A percentile compares a stretch with the other conserved stretches of the same genome.
phyloP scores from a whole-genome alignment of 1,139 yeast species.

The Eremothecium gossypii region DNA sequence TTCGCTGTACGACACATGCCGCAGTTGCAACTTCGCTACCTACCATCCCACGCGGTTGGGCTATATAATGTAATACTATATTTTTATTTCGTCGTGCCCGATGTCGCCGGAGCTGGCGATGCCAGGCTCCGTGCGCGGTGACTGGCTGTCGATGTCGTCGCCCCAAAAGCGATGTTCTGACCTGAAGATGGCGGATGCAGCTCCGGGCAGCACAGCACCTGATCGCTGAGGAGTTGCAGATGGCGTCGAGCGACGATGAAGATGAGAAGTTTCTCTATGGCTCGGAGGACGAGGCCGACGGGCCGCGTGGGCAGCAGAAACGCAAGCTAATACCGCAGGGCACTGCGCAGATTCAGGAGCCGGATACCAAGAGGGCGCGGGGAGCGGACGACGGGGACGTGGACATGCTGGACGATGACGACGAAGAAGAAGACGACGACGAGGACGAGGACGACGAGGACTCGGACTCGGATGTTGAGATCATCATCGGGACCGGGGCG shows the following conservation, averaged over 20 bases:
- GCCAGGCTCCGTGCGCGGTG: no score
- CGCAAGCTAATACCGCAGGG: slow-evolving; percentile 20
- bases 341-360: slow-evolving; percentile 13
- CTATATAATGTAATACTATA: no score
- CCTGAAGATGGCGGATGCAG: no score
- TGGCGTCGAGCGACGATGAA: slow-evolving; percentile 43
- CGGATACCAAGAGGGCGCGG: slow-evolving; percentile 12
- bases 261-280: slow-evolving; percentile 86
- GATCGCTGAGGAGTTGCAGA: slow-evolving; percentile 4
- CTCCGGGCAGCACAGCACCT: no score
- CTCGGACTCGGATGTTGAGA: slow-evolving; percentile 54
- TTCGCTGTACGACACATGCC: no score
- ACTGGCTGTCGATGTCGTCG: no score
- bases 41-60: no score
- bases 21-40: no score
- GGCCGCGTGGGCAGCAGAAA: slow-evolving; percentile 19
- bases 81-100: no score
- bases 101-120: no score
- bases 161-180: no score
- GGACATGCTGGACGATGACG: background rate
- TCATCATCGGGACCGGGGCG: slow-evolving; percentile 46
- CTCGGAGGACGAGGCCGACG: slow-evolving; percentile 44
- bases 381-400: slow-evolving; percentile 9
- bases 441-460: slow-evolving; percentile 35
- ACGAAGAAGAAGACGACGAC: slow-evolving; percentile 19